Percentiles rank a stretch among this genome's conserved stretches.
These are phyloP conservation scores for Ophiostoma perfectum DNA, from an alignment of 2,329 filamentous ascomycete species.

Conservation along the genomic window DNA sequence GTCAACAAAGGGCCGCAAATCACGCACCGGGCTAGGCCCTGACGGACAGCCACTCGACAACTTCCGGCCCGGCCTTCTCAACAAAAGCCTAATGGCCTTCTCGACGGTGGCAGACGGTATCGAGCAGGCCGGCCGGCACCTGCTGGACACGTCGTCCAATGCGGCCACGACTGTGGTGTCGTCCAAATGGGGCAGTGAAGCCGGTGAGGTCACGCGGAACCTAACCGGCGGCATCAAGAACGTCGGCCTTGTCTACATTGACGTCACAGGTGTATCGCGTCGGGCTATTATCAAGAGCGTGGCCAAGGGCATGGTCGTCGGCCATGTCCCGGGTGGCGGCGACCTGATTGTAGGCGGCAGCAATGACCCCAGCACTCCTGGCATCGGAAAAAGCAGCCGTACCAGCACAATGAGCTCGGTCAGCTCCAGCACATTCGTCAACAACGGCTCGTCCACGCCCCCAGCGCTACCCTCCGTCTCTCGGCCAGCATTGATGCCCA, in stretches of 20 bases:
- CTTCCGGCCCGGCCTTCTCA: conserved; percentile 88
- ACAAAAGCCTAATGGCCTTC: conserved; percentile 95
- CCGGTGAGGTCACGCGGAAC: conserved; percentile 67
- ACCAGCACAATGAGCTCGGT: not conserved
- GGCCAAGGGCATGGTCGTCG: conserved; percentile 92
- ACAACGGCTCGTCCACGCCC: conserved; percentile 2
- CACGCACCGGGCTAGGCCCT: conserved; percentile 57
- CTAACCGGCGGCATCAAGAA: conserved; percentile 89
- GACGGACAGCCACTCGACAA: conserved; percentile 58
- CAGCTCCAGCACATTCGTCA: not conserved
- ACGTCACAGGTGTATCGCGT: conserved; percentile 86
- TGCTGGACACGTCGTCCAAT: conserved; percentile 66
- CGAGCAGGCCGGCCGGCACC: conserved; percentile 73
- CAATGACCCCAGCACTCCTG: conserved; percentile 38
- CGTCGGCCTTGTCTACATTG: conserved; percentile 94
- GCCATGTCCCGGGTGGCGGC: conserved; percentile 67
- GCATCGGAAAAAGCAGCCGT: conserved; percentile 27
- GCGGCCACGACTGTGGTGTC: conserved; percentile 82
- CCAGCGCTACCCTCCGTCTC: conserved; percentile 5
- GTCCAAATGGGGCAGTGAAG: conserved; percentile 85
- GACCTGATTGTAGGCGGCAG: conserved; percentile 59
- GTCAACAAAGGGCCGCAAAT: conserved; percentile 13
- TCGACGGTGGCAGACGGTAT: conserved; percentile 91
- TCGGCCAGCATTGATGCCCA: conserved; percentile 3
- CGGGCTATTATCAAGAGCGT: conserved; percentile 89